Conservation (phyloP, 306 rosid genomes). For the Begonia masoniana region DNA sequence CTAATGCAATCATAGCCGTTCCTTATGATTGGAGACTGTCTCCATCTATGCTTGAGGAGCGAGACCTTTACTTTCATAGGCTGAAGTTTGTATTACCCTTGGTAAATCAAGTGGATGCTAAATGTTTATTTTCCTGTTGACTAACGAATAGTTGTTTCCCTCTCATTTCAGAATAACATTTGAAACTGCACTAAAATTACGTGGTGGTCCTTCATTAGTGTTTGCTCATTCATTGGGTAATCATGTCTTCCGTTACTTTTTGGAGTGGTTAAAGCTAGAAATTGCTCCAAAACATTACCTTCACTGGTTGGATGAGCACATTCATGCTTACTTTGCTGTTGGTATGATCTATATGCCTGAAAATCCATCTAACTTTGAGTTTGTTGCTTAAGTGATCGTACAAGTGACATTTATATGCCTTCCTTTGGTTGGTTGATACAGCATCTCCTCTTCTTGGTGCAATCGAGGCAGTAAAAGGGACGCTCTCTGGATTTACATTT, state of each 20-base stretch:
- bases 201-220: constrained; percentile 95
- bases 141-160: background rate
- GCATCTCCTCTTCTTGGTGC: constrained; percentile 97
- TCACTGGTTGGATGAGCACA: constrained; percentile 81
- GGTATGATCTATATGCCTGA: constrained; percentile 32
- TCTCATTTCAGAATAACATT: constrained; percentile 61
- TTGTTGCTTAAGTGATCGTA: constrained; percentile 1
- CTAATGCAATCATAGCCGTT: constrained; percentile 88
- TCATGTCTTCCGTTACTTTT: constrained; percentile 80
- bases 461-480: constrained; percentile 69
- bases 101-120: constrained; percentile 5
- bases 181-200: constrained; percentile 84
- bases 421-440: constrained; percentile 23
- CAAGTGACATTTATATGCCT: constrained; percentile 12
- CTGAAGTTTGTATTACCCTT: constrained; percentile 47
- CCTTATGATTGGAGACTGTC: constrained; percentile 98
- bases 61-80: constrained; percentile 95
- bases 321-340: constrained; percentile 95
- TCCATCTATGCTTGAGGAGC: constrained; percentile 85
- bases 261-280: constrained; percentile 98
- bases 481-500: constrained; percentile 77
- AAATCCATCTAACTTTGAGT: constrained; percentile 7
- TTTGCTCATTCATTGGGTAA: constrained; percentile 96
- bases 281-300: constrained; percentile 88
- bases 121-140: background rate